Percentiles rank a stretch among this genome's conserved stretches.
Evolutionary conservation across 352 stramenopile genomes (phyloP).

Genomic region (Pythium rishiriense): DNA sequence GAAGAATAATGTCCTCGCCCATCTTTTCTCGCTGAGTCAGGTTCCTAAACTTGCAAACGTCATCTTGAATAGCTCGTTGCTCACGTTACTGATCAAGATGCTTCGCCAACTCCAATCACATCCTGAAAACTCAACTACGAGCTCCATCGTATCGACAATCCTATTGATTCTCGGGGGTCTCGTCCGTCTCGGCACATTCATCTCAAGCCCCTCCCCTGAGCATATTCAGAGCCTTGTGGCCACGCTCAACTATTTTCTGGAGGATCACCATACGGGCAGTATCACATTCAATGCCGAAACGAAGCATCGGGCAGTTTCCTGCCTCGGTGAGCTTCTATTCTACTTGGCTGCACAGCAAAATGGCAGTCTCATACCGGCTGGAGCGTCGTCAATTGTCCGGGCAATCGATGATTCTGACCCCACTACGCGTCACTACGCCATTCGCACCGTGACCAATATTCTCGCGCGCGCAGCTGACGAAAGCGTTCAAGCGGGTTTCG

Average conservation of each 20-base stretch:
- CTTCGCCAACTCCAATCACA: constrained; percentile 25
- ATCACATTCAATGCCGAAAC: not conserved
- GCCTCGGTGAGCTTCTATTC: constrained; percentile 74
- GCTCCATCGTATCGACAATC: constrained; percentile 24
- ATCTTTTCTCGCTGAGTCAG: constrained; percentile 58
- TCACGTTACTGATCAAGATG: constrained; percentile 61
- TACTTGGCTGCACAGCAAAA: constrained; percentile 69
- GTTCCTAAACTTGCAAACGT: constrained; percentile 69
- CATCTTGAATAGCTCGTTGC: constrained; percentile 81
- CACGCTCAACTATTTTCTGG: constrained; percentile 16
- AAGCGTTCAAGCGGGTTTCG: constrained; percentile 31
- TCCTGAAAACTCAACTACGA: constrained; percentile 7
- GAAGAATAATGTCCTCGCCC: constrained; percentile 52
- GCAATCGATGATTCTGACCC: constrained; percentile 44
- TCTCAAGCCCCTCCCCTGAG: constrained; percentile 56
- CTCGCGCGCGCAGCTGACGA: constrained; percentile 44
- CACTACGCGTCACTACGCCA: constrained; percentile 52
- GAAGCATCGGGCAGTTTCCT: constrained; percentile 35
- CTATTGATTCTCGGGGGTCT: constrained; percentile 66
- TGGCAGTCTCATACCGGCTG: constrained; percentile 34
- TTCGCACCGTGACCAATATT: constrained; percentile 63
- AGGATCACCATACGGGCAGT: not conserved
- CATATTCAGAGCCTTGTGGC: constrained; percentile 50
- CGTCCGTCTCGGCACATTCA: constrained; percentile 73
- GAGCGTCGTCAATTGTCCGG: constrained; percentile 36